Evolutionary conservation across 2,329 filamentous ascomycete species (phyloP), one percentile per base, ranked within the genome.

Genomic region (Celoporthe dispersa): DNA sequence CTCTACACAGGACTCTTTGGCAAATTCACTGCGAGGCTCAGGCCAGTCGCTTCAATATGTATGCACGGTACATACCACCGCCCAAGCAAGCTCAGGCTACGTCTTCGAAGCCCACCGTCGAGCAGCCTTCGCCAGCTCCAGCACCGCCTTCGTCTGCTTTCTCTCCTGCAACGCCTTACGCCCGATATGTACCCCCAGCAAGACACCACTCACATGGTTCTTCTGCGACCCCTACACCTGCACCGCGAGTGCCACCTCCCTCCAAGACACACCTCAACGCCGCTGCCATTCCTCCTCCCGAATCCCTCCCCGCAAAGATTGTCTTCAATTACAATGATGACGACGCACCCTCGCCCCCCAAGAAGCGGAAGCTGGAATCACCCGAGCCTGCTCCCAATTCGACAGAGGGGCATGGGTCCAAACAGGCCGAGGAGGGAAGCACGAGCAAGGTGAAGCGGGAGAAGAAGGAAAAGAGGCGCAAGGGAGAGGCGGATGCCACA

Each of bases 41-140:
- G 33, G 25, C 22, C n/a, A 31, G 11, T 9, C 19, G 2, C 14
- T 1, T 44, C 64, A 74, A 16, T 0, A 76, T 77, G 75, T 82
- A 82, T 72, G 78, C 77, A 22, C 76, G 80, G 73, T 82, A 81
- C 67, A 75, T 82, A 0, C 78, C 79, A 31, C 78, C 79, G 8
- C 70, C 78, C 1, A 80, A 80, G 73, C 78, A 79, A 14, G 69
- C 77, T 1, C 80, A 80, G 73, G 71, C 75, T 16, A 68, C 64
- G 53, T 70, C 72, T 53, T n/a, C 59, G 19, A 61, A 72, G 59
- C 64, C 70, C 39, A 28, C 68, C 53, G n/a, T 51, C 66, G 55
- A 59, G 64, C 60, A 63, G 64, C 41, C 69, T 55, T 66, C 74
- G 33, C 41, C 71, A 48, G 44, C 41, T 44, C 39, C 57, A 19